phyloP scores from a whole-genome alignment of 768 basidiomycete genomes.

The Lactarius evosmus region DNA sequence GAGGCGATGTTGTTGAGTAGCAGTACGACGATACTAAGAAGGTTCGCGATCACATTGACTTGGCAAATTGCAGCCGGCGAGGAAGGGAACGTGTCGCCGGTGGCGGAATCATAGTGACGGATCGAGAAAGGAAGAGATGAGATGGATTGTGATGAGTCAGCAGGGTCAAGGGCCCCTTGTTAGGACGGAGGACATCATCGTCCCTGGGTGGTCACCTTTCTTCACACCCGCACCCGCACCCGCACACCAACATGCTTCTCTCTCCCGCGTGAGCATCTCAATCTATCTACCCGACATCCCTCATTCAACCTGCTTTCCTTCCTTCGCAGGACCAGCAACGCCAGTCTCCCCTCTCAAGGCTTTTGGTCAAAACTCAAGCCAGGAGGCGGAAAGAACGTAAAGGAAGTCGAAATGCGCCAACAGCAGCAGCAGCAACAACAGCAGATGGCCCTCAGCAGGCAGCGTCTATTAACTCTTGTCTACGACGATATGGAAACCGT shows the following conservation, averaged over 20 bases:
- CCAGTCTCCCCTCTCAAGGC: conserved; percentile 49
- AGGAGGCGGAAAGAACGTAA: conserved; percentile 35
- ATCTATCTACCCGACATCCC: conserved; percentile 26
- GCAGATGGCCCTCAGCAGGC: conserved; percentile 67
- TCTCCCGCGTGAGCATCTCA: conserved; percentile 67
- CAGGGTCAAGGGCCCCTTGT: conserved; percentile 2
- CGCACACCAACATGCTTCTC: conserved; percentile 55
- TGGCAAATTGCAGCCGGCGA: neutral
- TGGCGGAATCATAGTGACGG: neutral
- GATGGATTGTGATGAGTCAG: neutral
- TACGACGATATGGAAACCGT: conserved; percentile 87
- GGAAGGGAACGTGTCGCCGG: neutral
- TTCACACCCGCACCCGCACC: conserved; percentile 21
- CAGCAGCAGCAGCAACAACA: conserved; percentile 44
- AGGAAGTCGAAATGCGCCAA: conserved; percentile 59
- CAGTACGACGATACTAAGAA: neutral
- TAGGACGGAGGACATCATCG: conserved; percentile 7
- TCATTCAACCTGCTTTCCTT: conserved; percentile 38
- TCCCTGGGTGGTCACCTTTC: conserved; percentile 14
- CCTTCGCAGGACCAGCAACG: conserved; percentile 57
- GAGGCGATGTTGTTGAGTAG: conserved; percentile 21
- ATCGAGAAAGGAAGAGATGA: too few relatives aligned
- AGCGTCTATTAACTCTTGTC: conserved; percentile 75
- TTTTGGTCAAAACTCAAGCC: conserved; percentile 69
- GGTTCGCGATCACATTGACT: neutral